phyloP scores from a whole-genome alignment of 257 asterid species.

The Solanum megistacrolobum region DNA sequence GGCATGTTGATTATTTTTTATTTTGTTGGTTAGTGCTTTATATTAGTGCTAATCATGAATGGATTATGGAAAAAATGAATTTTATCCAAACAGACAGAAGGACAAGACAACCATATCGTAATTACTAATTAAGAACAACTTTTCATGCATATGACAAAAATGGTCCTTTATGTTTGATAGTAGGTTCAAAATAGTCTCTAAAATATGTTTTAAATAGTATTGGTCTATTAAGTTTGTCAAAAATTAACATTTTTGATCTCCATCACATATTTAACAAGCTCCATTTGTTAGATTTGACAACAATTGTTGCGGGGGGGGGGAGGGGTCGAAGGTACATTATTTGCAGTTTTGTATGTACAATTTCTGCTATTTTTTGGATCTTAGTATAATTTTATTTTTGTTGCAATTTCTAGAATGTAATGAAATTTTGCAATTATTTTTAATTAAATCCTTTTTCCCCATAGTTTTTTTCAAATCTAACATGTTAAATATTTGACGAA shows the following conservation, averaged over 20 bases:
- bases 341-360: not conserved
- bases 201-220: not conserved
- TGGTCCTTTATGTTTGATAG: not conserved
- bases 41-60: not conserved
- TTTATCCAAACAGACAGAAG: not conserved
- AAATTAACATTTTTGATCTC: not conserved
- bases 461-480: not conserved
- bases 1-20: not conserved
- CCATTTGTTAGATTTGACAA: not conserved
- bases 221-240: not conserved
- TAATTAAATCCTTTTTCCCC: not conserved
- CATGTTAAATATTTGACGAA: not conserved
- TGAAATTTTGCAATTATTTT: fast-evolving
- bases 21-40: not conserved
- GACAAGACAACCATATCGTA: not conserved
- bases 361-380: not conserved
- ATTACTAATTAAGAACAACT: not conserved
- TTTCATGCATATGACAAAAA: not conserved
- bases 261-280: not conserved
- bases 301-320: not conserved
- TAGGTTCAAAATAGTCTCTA: not conserved
- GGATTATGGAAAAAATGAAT: not conserved
- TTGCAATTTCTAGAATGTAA: not conserved
- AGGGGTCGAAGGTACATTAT: not conserved
- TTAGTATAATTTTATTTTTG: not conserved